phyloP scores from a whole-genome alignment of 2,329 filamentous ascomycete genomes.

The Claviceps cyperi region DNA sequence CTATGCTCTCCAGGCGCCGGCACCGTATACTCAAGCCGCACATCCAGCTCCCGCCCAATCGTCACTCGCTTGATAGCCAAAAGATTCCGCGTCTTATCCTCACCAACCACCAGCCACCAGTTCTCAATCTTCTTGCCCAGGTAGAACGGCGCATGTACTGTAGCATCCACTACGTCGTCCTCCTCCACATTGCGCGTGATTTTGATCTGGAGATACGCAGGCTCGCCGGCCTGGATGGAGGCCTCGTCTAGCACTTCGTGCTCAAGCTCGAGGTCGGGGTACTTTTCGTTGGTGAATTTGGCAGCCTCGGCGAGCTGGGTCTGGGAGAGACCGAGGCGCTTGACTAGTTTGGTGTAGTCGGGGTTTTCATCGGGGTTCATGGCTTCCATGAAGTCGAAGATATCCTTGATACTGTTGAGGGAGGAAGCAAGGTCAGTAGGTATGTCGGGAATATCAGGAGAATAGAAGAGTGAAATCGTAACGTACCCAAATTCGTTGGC shows the following conservation, averaged over 20 bases:
- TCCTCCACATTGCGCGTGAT: slow-evolving; percentile 70
- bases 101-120: slow-evolving; percentile 95
- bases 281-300: slow-evolving; percentile 88
- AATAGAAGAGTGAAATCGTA: too few relatives aligned
- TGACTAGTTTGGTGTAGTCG: slow-evolving; percentile 63
- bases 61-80: slow-evolving; percentile 92
- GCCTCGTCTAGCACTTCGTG: slow-evolving; percentile 75
- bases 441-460: not conserved
- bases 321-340: slow-evolving; percentile 64
- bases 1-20: slow-evolving; percentile 72
- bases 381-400: slow-evolving; percentile 96
- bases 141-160: slow-evolving; percentile 92
- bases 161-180: slow-evolving; percentile 56
- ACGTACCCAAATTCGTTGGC: slow-evolving; percentile 63
- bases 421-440: slow-evolving; percentile 16
- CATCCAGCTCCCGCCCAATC: slow-evolving; percentile 61
- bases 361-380: slow-evolving; percentile 94
- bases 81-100: slow-evolving; percentile 75
- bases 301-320: slow-evolving; percentile 79
- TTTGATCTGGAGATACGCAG: slow-evolving; percentile 69
- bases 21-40: slow-evolving; percentile 77
- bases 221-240: slow-evolving; percentile 63
- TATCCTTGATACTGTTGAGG: slow-evolving; percentile 60
- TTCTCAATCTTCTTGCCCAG: slow-evolving; percentile 87
- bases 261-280: slow-evolving; percentile 85